These are phyloP conservation scores for Colletotrichum sp. DNA, from an alignment of 2,329 filamentous ascomycete species.

Conservation along the genomic window DNA sequence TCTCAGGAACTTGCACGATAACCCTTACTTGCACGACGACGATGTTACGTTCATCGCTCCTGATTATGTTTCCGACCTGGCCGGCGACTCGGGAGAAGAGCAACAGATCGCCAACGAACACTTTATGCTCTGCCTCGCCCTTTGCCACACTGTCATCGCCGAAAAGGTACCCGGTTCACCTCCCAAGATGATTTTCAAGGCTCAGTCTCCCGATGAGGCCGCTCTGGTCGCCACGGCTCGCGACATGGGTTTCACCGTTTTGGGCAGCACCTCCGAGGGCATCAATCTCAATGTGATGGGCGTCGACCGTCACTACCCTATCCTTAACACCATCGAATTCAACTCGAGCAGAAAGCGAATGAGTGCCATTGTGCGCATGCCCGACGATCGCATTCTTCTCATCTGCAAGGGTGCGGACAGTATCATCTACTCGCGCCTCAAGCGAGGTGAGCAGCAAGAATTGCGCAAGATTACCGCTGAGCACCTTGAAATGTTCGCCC, in stretches of 20 bases:
- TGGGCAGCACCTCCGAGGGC: constrained; percentile 79
- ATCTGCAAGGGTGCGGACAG: constrained; percentile 99
- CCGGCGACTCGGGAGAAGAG: constrained; percentile 75
- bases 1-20: constrained; percentile 81
- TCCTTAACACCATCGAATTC: constrained; percentile 96
- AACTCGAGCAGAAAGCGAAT: constrained; percentile 97
- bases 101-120: constrained; percentile 81
- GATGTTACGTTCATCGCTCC: constrained; percentile 92
- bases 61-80: constrained; percentile 84
- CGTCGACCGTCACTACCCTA: constrained; percentile 81
- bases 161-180: constrained; percentile 89
- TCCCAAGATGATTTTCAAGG: constrained; percentile 92
- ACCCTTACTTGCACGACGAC: constrained; percentile 89
- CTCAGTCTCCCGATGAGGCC: constrained; percentile 95
- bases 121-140: constrained; percentile 92
- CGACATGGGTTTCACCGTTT: constrained; percentile 92
- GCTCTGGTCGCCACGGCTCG: constrained; percentile 92
- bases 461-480: constrained; percentile 85
- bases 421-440: constrained; percentile 92
- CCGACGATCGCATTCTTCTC: constrained; percentile 84
- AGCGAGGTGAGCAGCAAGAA: constrained; percentile 83
- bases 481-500: constrained; percentile 95
- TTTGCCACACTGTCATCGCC: constrained; percentile 97
- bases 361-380: constrained; percentile 97
- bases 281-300: constrained; percentile 89